A percentile compares a stretch with the other conserved stretches of the same genome.
These are phyloP conservation scores for Colletotrichum sp. DNA, from an alignment of 2,329 filamentous ascomycete genomes.

Conservation along the genomic window DNA sequence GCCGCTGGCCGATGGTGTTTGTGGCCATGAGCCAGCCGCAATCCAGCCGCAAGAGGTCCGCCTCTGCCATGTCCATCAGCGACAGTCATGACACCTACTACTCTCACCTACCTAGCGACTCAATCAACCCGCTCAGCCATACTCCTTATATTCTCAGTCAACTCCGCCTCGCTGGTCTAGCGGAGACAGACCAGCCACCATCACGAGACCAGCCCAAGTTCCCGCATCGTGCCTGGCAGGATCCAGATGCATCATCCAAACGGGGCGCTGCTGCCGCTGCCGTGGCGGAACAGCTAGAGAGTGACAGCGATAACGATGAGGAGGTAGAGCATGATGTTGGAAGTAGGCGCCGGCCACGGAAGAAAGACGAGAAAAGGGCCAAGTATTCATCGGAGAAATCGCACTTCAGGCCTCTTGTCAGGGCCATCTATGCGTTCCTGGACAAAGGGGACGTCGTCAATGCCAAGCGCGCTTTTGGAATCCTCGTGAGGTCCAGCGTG, in stretches of 20 bases:
- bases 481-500: conserved; percentile 61
- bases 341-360: background rate
- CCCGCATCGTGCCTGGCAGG: conserved; percentile 49
- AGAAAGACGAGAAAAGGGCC: conserved; percentile 22
- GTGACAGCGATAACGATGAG: background rate
- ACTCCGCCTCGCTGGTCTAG: conserved; percentile 58
- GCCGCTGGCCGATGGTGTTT: background rate
- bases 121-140: conserved; percentile 62
- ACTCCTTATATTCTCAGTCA: conserved; percentile 56
- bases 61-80: conserved; percentile 22
- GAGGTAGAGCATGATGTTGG: conserved; percentile 20
- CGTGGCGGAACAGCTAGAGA: background rate
- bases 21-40: background rate
- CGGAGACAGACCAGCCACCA: conserved; percentile 49
- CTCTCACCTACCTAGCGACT: conserved; percentile 32
- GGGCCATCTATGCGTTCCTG: conserved; percentile 76
- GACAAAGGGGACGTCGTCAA: conserved; percentile 72
- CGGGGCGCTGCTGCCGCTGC: background rate
- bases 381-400: conserved; percentile 18
- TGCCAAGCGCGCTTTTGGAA: conserved; percentile 76
- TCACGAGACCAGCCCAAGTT: conserved; percentile 46
- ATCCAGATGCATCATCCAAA: background rate
- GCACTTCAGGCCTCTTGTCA: conserved; percentile 25
- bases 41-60: conserved; percentile 35
- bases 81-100: background rate